Base-by-base conservation (phyloP, 768 basidiomycete species). In the Floccularia luteovirens region DNA sequence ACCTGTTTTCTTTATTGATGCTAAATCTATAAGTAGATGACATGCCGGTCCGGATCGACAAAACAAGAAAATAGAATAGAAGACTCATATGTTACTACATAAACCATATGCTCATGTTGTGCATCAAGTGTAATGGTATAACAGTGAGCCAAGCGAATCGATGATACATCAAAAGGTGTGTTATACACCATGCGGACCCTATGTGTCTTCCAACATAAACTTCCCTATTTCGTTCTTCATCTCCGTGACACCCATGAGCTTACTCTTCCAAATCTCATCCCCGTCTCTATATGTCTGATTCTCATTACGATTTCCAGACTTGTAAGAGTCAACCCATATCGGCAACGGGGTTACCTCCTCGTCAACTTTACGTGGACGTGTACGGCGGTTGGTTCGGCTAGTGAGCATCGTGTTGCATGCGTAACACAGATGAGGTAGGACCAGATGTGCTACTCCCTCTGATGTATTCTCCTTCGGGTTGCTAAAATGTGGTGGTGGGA, bases 331-430 rank as follows among this genome's bases (percentile, higher is more conserved):
- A 4, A 56, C 59, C 72, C 72, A 74, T 13, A 60, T 24, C 0
- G 72, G 72, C 10, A 70, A 45, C 12, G 60, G 56, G 20, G 58
- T 48, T 1, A 43, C 44, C 4, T 40, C 43, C n/a, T 35, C n/a
- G 41, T 44, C 11, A 3, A 13, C 20, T 13, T 17, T 13, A 8
- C 36, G 35, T 5, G 28, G 11, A 16, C 53, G 55, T 4, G 49
- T 46, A 1, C 62, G 59, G 4, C 75, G 70, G 47, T 66, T 72
- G 45, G 72, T 72, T 41, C 66, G 66, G 53, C 81, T 79, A 0
- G 75, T 81, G 14, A 81, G 56, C 5, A 67, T 74, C 2, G 78
- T 75, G 41, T 74, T 72, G 48, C 80, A 83, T 14, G 75, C 66
- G 49, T 83, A 83, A 50, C 80, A 83, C 19, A 83, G 60, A n/a